Evolutionary conservation across 495 filamentous ascomycete species (phyloP), one percentile per base, ranked within the genome.

Genomic region (Penicillium argentinense): DNA sequence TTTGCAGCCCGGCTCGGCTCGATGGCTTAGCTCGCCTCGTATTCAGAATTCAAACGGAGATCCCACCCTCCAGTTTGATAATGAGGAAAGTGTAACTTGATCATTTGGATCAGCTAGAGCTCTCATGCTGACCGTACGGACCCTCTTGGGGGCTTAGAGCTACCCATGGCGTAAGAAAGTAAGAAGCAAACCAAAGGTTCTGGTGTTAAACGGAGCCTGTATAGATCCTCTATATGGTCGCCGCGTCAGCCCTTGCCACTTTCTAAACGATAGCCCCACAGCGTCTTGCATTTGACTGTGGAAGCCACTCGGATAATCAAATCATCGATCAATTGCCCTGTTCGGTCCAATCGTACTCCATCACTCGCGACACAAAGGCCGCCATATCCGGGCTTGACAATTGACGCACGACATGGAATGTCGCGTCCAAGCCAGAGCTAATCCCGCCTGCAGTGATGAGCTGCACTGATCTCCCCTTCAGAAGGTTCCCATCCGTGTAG

Each of bases 361-460:
- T 78, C 33, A 80, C 24, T 37, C 80, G 72, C 22, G 84, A 81
- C 32, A 86, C 82, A 70, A 88, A 83, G 19, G 80, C 73, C 18
- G 86, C 85, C 32, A 77, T 68, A 16, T 87, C 85, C 50, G 83
- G 73, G 9, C 74, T 78, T 16, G 88, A 83, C 62, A 91, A 69
- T 42, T 82, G 81, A 66, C 80, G 84, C 38, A 92, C 84, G 54
- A 95, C 69, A 70, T 91, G 89, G 66, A 91, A 67, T 46, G 80
- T 69, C 14, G 87, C 89, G 73, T 95, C 89, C 23, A 92, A 66
- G 49, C 89, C 89, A 60, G 83, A 81, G 50, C 82, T 84, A 41
- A 89, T 72, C 38, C 88, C 89, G 42, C 88, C 87, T 61, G 75
- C 77, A 25, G 88, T 92, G 51, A 95, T 79, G 33, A 95, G 77